A percentile compares a stretch with the other conserved stretches of the same genome.
Conservation (phyloP, 2,329 filamentous ascomycete species). For the Xylariales sp. region DNA sequence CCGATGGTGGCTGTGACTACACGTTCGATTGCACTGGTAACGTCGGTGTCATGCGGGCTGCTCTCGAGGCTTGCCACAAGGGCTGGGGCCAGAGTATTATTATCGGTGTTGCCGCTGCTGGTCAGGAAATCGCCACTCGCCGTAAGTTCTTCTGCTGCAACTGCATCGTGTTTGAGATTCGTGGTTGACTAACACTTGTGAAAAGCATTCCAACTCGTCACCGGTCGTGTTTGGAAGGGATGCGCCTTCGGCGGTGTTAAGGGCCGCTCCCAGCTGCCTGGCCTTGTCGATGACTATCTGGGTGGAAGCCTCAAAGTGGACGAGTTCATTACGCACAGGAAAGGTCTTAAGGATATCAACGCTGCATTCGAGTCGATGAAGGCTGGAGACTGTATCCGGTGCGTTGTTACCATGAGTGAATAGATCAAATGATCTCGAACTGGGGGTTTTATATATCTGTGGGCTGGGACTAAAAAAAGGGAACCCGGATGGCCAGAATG, state of each 20-base stretch:
- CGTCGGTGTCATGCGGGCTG: conserved; percentile 85
- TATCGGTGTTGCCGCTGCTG: conserved; percentile 94
- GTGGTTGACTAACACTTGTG: too few relatives aligned
- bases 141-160: too few relatives aligned
- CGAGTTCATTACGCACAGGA: conserved; percentile 97
- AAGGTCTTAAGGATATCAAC: conserved; percentile 80
- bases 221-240: conserved; percentile 94
- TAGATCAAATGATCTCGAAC: too few relatives aligned
- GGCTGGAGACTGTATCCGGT: conserved; percentile 92
- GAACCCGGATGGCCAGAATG: too few relatives aligned
- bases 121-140: conserved; percentile 90
- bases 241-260: conserved; percentile 98
- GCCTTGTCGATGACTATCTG: conserved; percentile 85
- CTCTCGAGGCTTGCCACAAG: conserved; percentile 97
- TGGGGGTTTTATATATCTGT: too few relatives aligned
- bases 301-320: conserved; percentile 91
- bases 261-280: conserved; percentile 86
- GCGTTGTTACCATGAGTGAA: conserved; percentile 74
- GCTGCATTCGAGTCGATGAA: conserved; percentile 91
- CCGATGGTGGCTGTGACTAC: conserved; percentile 96
- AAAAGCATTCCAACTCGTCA: conserved; percentile 94
- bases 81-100: conserved; percentile 98
- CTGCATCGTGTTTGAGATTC: too few relatives aligned
- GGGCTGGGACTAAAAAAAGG: too few relatives aligned
- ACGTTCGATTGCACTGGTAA: conserved; percentile 99